Conservation (phyloP, 2,329 filamentous ascomycete genomes). For the Penicillium sp. region DNA sequence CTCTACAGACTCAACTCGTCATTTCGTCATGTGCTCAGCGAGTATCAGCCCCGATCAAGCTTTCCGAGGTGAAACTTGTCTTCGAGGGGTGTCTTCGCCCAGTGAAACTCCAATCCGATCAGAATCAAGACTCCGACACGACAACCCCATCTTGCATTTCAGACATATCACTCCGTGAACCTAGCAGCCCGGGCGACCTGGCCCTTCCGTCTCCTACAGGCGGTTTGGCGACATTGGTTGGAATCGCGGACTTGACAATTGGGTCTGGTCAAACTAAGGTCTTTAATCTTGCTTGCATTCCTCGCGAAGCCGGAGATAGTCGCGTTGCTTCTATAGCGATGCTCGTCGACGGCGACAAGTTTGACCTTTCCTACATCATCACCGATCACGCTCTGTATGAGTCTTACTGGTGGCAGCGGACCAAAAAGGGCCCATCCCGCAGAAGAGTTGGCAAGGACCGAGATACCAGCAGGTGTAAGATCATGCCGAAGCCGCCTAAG, state of each 20-base stretch:
- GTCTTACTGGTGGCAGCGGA: conserved; percentile 44
- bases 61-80: conserved; percentile 49
- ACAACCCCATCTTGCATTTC: conserved; percentile 27
- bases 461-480: conserved; percentile 57
- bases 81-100: conserved; percentile 50
- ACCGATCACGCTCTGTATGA: conserved; percentile 36
- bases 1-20: conserved; percentile 52
- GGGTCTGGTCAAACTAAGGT: conserved; percentile 63
- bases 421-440: conserved; percentile 30
- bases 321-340: conserved; percentile 62
- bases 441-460: conserved; percentile 44
- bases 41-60: conserved; percentile 44
- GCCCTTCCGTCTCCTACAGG: conserved; percentile 34
- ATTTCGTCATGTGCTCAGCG: conserved; percentile 48
- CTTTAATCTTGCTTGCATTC: conserved; percentile 65
- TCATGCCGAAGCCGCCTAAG: conserved; percentile 87
- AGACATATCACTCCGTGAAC: conserved; percentile 34
- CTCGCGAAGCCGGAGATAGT: conserved; percentile 78
- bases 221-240: conserved; percentile 45
- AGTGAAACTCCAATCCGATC: conserved; percentile 38
- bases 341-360: conserved; percentile 59
- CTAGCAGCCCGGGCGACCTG: conserved; percentile 26
- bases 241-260: conserved; percentile 61
- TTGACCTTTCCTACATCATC: conserved; percentile 64
- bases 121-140: conserved; percentile 22